A percentile compares a stretch with the other conserved stretches of the same genome.
phyloP scores from a whole-genome alignment of 108 stramenopile genomes.

The Aurantiochytrium sp. region DNA sequence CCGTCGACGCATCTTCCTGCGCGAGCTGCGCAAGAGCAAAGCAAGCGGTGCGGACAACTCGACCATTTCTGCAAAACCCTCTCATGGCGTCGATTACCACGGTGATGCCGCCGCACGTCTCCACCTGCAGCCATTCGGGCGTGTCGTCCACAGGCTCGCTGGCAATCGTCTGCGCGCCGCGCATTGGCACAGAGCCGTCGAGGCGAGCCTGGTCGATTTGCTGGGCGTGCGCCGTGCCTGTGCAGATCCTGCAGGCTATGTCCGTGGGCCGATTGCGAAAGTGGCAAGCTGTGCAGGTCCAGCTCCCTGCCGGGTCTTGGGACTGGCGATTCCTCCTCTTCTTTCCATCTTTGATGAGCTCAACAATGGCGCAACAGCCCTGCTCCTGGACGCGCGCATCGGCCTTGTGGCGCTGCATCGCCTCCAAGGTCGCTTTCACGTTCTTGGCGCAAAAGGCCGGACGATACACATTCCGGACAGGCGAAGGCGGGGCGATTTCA shows the following conservation, averaged over 20 bases:
- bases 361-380: neutral
- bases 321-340: neutral
- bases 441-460: neutral
- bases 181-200: too few relatives aligned
- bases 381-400: neutral
- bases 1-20: neutral
- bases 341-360: slow-evolving; percentile 26
- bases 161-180: too few relatives aligned
- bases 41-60: neutral
- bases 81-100: neutral
- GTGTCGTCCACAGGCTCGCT: neutral
- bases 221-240: neutral
- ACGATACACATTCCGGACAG: neutral
- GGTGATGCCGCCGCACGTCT: neutral
- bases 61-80: neutral
- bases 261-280: neutral
- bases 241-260: neutral
- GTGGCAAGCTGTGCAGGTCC: neutral
- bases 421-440: neutral
- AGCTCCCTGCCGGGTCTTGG: neutral
- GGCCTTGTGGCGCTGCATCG: neutral
- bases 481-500: neutral
- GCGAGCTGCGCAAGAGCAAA: neutral
- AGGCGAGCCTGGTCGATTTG: too few relatives aligned
- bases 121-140: neutral